These are phyloP conservation scores for Botrytis elliptica DNA, from an alignment of 2,329 filamentous ascomycete species.

Conservation along the genomic window DNA sequence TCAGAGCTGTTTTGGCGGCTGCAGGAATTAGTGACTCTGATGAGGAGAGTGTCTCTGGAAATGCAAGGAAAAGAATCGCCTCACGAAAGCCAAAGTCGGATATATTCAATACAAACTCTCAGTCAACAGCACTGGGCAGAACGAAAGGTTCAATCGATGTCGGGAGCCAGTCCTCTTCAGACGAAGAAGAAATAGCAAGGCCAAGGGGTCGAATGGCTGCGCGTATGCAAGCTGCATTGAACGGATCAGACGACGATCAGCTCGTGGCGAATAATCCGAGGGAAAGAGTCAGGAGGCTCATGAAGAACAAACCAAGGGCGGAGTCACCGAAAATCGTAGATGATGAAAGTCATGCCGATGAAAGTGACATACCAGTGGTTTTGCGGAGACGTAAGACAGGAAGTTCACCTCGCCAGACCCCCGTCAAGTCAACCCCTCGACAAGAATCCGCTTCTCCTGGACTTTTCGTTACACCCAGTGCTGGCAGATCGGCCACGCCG, in stretches of 20 bases:
- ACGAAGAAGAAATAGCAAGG: conserved; percentile 50
- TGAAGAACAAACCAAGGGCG: conserved; percentile 40
- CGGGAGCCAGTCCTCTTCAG: conserved; percentile 20
- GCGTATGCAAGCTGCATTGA: conserved; percentile 52
- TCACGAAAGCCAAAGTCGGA: conserved; percentile 23
- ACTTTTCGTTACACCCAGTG: conserved; percentile 45
- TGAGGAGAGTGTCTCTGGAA: conserved; percentile 31
- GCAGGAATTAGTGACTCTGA: conserved; percentile 52
- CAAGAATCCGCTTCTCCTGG: conserved; percentile 34
- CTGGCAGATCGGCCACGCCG: conserved; percentile 36
- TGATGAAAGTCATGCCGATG: conserved; percentile 40
- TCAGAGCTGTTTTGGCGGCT: conserved; percentile 52
- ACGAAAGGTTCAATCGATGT: background rate
- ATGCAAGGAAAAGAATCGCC: conserved; percentile 29
- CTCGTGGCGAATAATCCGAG: conserved; percentile 36
- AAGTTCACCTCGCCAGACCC: conserved; percentile 29
- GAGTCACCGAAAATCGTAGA: conserved; percentile 35
- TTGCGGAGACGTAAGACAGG: conserved; percentile 35
- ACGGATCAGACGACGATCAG: conserved; percentile 25
- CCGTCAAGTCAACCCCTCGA: conserved; percentile 26
- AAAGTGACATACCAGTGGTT: conserved; percentile 29
- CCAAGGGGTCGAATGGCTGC: conserved; percentile 65
- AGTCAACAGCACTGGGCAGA: background rate
- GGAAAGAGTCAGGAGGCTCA: conserved; percentile 47
- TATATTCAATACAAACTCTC: conserved; percentile 3